Evolutionary conservation across 2,329 filamentous ascomycete species (phyloP).

Genomic region (Colletotrichum navitas): DNA sequence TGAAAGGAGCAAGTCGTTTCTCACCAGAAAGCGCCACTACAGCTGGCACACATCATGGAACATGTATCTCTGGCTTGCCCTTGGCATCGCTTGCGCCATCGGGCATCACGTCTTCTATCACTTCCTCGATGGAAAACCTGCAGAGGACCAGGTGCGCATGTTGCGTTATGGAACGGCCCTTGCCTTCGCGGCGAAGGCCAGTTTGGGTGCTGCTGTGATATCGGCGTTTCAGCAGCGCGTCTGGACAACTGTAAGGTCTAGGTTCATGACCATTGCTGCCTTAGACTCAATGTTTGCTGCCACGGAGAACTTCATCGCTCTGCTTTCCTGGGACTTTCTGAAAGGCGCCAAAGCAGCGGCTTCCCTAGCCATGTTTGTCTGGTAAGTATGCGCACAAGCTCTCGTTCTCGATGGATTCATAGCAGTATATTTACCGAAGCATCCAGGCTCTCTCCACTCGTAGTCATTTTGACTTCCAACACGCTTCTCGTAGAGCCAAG

Average conservation of each 20-base stretch:
- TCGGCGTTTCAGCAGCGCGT: constrained; percentile 45
- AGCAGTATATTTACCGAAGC: constrained; percentile 28
- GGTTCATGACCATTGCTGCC: constrained; percentile 41
- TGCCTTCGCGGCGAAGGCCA: constrained; percentile 54
- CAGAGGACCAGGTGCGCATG: constrained; percentile 51
- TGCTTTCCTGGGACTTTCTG: constrained; percentile 49
- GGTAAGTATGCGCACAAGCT: constrained; percentile 42
- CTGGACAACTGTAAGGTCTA: constrained; percentile 44
- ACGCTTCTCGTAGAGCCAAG: constrained; percentile 51
- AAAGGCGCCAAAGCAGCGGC: constrained; percentile 50
- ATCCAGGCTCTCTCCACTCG: constrained; percentile 48
- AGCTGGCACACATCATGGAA: constrained; percentile 52
- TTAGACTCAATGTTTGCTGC: constrained; percentile 51
- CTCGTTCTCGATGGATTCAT: not conserved
- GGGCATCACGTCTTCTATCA: constrained; percentile 54
- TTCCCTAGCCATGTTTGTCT: constrained; percentile 51
- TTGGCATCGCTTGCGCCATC: constrained; percentile 50
- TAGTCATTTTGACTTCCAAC: constrained; percentile 56
- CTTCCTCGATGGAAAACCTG: constrained; percentile 47
- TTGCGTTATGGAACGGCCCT: constrained; percentile 52
- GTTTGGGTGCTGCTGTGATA: constrained; percentile 51
- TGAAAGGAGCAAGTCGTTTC: constrained; percentile 8
- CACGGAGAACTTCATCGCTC: constrained; percentile 48
- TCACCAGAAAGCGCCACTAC: constrained; percentile 2
- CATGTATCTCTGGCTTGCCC: constrained; percentile 52